Percentiles rank a stretch among this genome's conserved stretches.
phyloP scores from a whole-genome alignment of 768 basidiomycete species.

The Suillus ampliporus region DNA sequence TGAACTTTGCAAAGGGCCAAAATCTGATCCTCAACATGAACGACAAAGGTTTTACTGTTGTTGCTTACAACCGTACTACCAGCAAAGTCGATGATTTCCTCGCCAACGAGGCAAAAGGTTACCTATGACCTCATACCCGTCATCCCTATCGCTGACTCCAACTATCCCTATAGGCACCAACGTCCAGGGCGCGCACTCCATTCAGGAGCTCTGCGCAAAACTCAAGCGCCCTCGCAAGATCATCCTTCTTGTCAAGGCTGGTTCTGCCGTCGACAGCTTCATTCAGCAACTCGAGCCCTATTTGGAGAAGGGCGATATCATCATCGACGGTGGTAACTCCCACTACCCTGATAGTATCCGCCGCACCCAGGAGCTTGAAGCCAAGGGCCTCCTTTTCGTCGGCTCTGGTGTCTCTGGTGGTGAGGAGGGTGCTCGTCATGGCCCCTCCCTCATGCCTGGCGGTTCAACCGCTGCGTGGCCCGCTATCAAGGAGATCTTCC shows the following conservation, averaged over 20 bases:
- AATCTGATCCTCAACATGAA: slow-evolving; percentile 99
- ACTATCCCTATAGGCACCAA: slow-evolving; percentile 74
- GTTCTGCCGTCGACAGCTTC: slow-evolving; percentile 94
- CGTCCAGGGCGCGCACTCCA: slow-evolving; percentile 91
- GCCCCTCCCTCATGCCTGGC: slow-evolving; percentile 99
- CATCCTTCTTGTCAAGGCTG: slow-evolving; percentile 98
- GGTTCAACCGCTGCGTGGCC: slow-evolving; percentile 95
- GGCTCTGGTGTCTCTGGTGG: slow-evolving; percentile 99
- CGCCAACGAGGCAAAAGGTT: slow-evolving; percentile 97
- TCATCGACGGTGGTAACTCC: slow-evolving; percentile 99
- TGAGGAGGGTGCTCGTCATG: slow-evolving; percentile 97
- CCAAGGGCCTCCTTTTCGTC: slow-evolving; percentile 95
- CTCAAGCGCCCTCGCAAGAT: slow-evolving; percentile 97
- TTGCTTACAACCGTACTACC: slow-evolving; percentile 96
- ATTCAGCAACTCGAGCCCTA: slow-evolving; percentile 87
- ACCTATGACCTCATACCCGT: slow-evolving; percentile 37
- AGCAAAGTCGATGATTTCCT: slow-evolving; percentile 97
- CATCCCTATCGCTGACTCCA: slow-evolving; percentile 25
- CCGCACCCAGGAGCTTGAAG: slow-evolving; percentile 89
- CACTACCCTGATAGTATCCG: slow-evolving; percentile 99
- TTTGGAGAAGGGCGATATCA: slow-evolving; percentile 95
- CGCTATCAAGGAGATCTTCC: slow-evolving; percentile 97
- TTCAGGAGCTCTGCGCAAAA: slow-evolving; percentile 89
- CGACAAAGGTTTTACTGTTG: slow-evolving; percentile 98
- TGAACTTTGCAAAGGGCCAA: slow-evolving; percentile 68